These are phyloP conservation scores for Ophiostoma triangulosporum DNA, from an alignment of 2,329 filamentous ascomycete species.

Conservation along the genomic window DNA sequence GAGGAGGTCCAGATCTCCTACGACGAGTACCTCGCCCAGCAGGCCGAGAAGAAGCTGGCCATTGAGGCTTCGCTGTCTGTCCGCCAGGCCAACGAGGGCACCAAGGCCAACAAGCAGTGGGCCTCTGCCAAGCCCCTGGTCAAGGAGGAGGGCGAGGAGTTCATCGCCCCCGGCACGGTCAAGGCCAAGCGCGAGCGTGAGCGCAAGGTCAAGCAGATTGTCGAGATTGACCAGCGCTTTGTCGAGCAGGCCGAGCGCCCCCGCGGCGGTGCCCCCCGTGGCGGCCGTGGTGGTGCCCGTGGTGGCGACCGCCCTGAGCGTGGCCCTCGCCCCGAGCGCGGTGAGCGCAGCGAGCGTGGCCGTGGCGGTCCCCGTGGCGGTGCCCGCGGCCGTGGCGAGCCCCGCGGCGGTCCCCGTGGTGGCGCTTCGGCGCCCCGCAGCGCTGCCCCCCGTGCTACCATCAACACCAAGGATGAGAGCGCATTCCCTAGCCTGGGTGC, in stretches of 20 bases:
- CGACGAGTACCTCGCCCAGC: conserved; percentile 68
- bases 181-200: conserved; percentile 79
- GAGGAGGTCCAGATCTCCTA: conserved; percentile 88
- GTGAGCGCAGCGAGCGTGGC: conserved; percentile 33
- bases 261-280: conserved; percentile 32
- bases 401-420: conserved; percentile 29
- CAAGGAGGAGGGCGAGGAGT: conserved; percentile 58
- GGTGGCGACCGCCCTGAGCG: conserved; percentile 32
- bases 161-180: conserved; percentile 58
- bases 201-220: conserved; percentile 78
- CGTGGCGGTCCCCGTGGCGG: conserved; percentile 28
- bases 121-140: conserved; percentile 60
- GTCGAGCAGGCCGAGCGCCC: conserved; percentile 58
- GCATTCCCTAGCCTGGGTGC: conserved; percentile 49
- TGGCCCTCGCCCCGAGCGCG: conserved; percentile 26
- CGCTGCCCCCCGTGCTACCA: conserved; percentile 31
- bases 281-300: conserved; percentile 30
- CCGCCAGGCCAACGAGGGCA: conserved; percentile 87
- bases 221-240: conserved; percentile 80
- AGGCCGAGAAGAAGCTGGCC: conserved; percentile 59
- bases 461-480: conserved; percentile 44
- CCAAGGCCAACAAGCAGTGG: conserved; percentile 85
- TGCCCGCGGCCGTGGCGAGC: conserved; percentile 25
- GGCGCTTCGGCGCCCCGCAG: not conserved
- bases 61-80: conserved; percentile 52